Evolutionary conservation across 768 basidiomycete species (phyloP).

Genomic region (Daedaleopsis sinensis): DNA sequence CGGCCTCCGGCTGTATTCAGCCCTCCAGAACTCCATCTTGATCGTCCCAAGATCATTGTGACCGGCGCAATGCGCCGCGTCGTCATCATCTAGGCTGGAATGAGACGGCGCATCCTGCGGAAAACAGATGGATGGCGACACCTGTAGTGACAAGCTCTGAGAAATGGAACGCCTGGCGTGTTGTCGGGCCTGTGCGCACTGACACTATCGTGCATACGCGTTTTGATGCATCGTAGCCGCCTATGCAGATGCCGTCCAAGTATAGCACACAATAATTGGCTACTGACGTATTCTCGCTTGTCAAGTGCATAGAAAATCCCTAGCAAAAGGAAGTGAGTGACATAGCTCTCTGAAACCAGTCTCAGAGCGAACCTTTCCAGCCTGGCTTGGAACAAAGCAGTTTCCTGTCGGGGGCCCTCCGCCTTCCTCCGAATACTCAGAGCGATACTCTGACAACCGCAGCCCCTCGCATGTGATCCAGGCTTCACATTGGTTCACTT

Average conservation of each 20-base stretch:
- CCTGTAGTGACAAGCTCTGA: not conserved
- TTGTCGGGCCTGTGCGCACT: not conserved
- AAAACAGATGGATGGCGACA: too few relatives aligned
- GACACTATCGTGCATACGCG: not conserved
- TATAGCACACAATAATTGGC: too few relatives aligned
- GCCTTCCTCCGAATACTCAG: not conserved
- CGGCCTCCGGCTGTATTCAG: not conserved
- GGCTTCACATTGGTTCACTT: not conserved
- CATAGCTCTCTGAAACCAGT: too few relatives aligned
- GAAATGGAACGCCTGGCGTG: not conserved
- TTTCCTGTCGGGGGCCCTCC: not conserved
- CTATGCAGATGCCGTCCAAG: not conserved
- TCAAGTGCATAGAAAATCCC: too few relatives aligned
- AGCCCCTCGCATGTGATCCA: not conserved
- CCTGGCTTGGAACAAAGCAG: not conserved
- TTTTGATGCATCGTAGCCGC: too few relatives aligned
- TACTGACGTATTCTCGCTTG: too few relatives aligned
- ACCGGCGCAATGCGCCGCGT: not conserved
- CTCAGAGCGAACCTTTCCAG: not conserved
- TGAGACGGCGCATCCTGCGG: too few relatives aligned
- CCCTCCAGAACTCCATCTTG: not conserved
- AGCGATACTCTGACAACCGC: not conserved
- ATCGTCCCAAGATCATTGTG: not conserved
- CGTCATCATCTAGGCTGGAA: not conserved
- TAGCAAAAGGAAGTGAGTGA: too few relatives aligned